Evolutionary conservation across 768 basidiomycete species (phyloP), one percentile per base, ranked within the genome.

Genomic region (Xerocomus potaroensis): DNA sequence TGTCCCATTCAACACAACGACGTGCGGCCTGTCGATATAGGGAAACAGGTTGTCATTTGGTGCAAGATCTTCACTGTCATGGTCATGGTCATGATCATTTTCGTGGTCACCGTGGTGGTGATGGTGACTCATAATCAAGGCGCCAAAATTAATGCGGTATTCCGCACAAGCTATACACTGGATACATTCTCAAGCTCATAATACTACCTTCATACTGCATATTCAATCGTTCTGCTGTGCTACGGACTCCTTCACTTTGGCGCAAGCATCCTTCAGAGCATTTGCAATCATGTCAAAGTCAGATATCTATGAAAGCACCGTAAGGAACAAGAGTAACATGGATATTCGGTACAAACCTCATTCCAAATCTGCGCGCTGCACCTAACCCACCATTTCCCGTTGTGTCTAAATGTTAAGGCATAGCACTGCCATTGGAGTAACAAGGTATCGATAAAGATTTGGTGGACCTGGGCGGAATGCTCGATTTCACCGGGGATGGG

Each of bases 1-100:
- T 10, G 59, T 63, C 15, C 77, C 79, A 59, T 96, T 96, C 45
- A 96, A 68, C 24, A 86, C 90, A 34, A 85, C 73, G 38, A 92
- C 87, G 61, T 95, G 87, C 30, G 73, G 67, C 33, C 82, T 78
- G 66, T 95, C 91, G 52, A 96, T 88, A 51, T 84, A 76, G 2
- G 68, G 50, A 62, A 73, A 94, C 5, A 96, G 71, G 57, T 83
- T 90, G 55, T 88, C 85, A 32, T 80, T 75, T 15, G 79, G 78
- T 5, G 83, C 72, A 38, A 68, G 53, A 12, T 64, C 60, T 30
- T 56, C 76, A 2, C 72, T 66, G 45, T 78, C 74, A 53, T 80
- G 75, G 53, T 79, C 76, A 48, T 80, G 74, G 58, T 84, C 84
- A 54, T 82, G 75, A 39, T 72, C 71, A 55, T 73, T 61, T 21